Evolutionary conservation across 2,329 filamentous ascomycete genomes (phyloP), one percentile per base, ranked within the genome.

Genomic region (Fusarium mexicanum): DNA sequence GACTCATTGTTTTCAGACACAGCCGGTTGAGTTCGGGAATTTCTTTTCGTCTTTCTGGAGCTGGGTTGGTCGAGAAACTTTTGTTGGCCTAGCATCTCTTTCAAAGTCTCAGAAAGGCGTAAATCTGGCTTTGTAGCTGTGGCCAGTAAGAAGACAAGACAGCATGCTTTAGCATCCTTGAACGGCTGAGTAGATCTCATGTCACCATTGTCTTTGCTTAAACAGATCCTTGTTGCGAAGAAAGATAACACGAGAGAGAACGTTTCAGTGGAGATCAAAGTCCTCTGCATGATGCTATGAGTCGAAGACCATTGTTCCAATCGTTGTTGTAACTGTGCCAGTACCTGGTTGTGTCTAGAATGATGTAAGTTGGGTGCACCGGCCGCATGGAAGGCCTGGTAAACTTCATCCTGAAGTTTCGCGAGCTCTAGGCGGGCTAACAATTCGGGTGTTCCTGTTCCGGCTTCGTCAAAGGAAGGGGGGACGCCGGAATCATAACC

Each of bases 331-430:
- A 77, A 38, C 16, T 61, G 66, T 13, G 46, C 35, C 14, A 78
- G 41, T 16, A 71, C 14, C 22, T 75, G 71, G 3, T 43, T 29
- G 17, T 68, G 61, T 16, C 65, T 70, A 1, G 67, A 40, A 29
- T 48, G 31, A 13, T 58, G 50, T 14, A 70, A 31, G 8, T 17
- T 63, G 4, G 76, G 67, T 5, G 74, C 61, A 43, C 74, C 58
- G 3, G 69, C 58, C 10, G 71, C 58, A 7, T 77, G 58, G 2
- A 77, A 66, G 10, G 64, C 61, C 4, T 70, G 73, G 12, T 77
- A 75, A 18, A 79, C 55, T 7, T 79, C 77, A n/a, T 76, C 76
- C 18, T 79, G 77, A 24, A 79, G 68, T 4, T 50, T 67, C 16
- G 77, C 69, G 14, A 79, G 66, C 54, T 78, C 77, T 18, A 79